Percentiles rank a stretch among this genome's conserved stretches.
phyloP scores from a whole-genome alignment of 768 basidiomycete genomes.

The Phlebiopsis gigantea region DNA sequence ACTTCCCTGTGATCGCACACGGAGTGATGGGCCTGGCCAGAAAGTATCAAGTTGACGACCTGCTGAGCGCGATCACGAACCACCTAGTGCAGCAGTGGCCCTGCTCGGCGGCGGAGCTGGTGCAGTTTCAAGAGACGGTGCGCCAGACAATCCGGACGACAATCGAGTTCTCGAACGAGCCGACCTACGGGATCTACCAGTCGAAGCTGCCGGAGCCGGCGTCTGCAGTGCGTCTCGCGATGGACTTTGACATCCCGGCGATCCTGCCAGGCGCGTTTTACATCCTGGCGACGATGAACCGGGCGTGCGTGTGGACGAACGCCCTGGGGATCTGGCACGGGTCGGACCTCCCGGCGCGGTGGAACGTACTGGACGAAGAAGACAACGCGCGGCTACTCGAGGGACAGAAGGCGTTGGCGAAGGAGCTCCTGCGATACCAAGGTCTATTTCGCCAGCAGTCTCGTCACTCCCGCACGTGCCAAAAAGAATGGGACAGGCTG shows the following conservation, averaged over 20 bases:
- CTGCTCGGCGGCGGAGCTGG: background rate
- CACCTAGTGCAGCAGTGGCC: conserved; percentile 17
- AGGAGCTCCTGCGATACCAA: background rate
- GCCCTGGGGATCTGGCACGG: background rate
- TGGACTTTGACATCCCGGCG: conserved; percentile 21
- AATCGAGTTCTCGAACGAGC: conserved; percentile 21
- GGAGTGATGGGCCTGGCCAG: conserved; percentile 27
- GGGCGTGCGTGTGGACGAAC: conserved; percentile 21
- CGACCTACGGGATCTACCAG: conserved; percentile 24
- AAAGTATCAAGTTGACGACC: conserved; percentile 31
- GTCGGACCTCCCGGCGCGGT: conserved; percentile 21
- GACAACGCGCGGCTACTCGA: conserved; percentile 25
- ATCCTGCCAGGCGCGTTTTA: conserved; percentile 27
- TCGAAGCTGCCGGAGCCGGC: conserved; percentile 26
- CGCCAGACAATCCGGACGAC: conserved; percentile 24
- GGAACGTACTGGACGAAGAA: conserved; percentile 23
- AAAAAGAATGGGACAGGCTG: background rate
- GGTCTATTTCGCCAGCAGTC: background rate
- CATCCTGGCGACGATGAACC: conserved; percentile 16
- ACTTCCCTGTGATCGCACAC: conserved; percentile 26
- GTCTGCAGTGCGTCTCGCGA: conserved; percentile 24
- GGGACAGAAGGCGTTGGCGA: conserved; percentile 23
- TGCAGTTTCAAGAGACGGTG: background rate
- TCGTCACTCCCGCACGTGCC: background rate
- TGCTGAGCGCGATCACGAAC: conserved; percentile 25